Evolutionary conservation across 1,139 yeast genomes (phyloP).

Genomic region (Yamadazyma membranifaciens): DNA sequence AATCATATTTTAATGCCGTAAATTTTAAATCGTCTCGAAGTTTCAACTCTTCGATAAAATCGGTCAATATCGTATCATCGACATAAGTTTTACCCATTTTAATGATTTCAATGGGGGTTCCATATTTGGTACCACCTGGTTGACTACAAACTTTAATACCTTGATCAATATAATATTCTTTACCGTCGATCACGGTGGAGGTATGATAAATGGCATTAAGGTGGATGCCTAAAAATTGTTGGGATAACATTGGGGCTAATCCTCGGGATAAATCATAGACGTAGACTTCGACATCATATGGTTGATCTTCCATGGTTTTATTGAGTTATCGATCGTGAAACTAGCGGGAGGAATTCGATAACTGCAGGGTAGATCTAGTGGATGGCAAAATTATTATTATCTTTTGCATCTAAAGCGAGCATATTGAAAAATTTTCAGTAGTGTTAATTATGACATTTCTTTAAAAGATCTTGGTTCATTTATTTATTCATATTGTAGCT

Average conservation of each 20-base stretch:
- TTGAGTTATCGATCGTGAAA: background rate
- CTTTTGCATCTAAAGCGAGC: no score
- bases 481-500: no score
- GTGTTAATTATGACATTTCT: no score
- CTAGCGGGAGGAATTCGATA: no score
- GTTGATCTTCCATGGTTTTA: constrained; percentile 13
- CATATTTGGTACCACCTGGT: constrained; percentile 62
- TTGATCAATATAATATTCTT: constrained; percentile 59
- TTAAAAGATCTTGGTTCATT: no score
- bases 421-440: no score
- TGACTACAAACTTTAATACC: constrained; percentile 47
- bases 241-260: constrained; percentile 42
- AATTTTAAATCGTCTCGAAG: constrained; percentile 39
- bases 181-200: constrained; percentile 53
- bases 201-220: constrained; percentile 72
- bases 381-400: no score
- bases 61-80: constrained; percentile 51
- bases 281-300: constrained; percentile 47
- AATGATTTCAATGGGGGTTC: constrained; percentile 52
- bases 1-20: constrained; percentile 50
- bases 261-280: constrained; percentile 63
- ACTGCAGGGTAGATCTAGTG: no score
- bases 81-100: constrained; percentile 56
- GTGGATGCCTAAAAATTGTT: constrained; percentile 42
- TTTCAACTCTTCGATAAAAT: constrained; percentile 50